A percentile compares a stretch with the other conserved stretches of the same genome.
phyloP scores from a whole-genome alignment of 306 rosid genomes.

The Neltuma alba region DNA sequence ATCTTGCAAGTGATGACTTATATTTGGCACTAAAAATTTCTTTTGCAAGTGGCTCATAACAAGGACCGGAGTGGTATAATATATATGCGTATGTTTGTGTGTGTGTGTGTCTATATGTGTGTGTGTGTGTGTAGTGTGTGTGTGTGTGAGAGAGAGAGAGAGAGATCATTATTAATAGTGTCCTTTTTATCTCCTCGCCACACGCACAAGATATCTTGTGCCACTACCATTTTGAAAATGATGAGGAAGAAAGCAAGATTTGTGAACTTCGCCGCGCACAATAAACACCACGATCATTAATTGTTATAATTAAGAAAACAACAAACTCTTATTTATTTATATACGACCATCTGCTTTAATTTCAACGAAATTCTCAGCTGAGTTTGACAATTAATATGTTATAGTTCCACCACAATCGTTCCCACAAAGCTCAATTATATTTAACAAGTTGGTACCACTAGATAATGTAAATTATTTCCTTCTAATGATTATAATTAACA shows the following conservation, averaged over 20 bases:
- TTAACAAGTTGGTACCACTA: constrained; percentile 47
- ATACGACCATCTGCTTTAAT: background rate
- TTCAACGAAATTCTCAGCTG: constrained; percentile 23
- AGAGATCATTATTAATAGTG: no score
- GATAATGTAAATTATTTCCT: constrained; percentile 49
- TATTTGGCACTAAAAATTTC: no score
- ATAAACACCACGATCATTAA: constrained; percentile 32
- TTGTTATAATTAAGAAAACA: constrained; percentile 30
- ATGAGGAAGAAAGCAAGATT: constrained; percentile 34
- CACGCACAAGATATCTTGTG: constrained; percentile 14
- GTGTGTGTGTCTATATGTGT: no score
- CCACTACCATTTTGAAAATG: constrained; percentile 40
- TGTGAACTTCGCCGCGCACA: constrained; percentile 19
- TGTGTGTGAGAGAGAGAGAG: no score
- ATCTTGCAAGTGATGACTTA: no score
- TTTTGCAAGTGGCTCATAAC: no score
- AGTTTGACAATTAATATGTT: constrained; percentile 6
- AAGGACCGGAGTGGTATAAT: no score
- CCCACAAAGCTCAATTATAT: constrained; percentile 19
- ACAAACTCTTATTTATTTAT: background rate
- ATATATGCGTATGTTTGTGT: no score
- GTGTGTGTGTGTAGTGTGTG: background rate
- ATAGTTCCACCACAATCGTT: constrained; percentile 31
- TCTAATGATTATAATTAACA: constrained; percentile 43
- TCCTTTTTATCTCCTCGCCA: background rate